Evolutionary conservation across 164 flowering plant species (phyloP).

Genomic region (Paratinospora sagittata): DNA sequence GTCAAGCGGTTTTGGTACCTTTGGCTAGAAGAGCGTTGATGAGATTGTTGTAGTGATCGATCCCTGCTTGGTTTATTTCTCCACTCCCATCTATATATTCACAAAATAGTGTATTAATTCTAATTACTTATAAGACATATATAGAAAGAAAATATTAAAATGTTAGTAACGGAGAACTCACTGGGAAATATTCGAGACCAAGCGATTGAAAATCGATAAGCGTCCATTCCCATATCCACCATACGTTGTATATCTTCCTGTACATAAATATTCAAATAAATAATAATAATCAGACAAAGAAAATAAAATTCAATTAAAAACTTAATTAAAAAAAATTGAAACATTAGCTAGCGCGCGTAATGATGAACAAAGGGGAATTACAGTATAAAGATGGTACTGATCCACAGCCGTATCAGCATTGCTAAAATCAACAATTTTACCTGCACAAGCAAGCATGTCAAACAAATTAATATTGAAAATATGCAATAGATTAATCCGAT

Average conservation of each 20-base stretch:
- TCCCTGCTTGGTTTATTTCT: slow-evolving; percentile 71
- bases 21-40: slow-evolving; percentile 74
- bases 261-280: background rate
- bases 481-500: too few species aligned
- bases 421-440: slow-evolving; percentile 60
- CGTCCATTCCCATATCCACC: slow-evolving; percentile 86
- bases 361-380: slow-evolving; percentile 16
- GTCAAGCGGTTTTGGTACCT: slow-evolving; percentile 31
- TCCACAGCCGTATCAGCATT: slow-evolving; percentile 80
- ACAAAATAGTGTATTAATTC: background rate
- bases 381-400: slow-evolving; percentile 64
- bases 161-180: slow-evolving; percentile 15
- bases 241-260: slow-evolving; percentile 72
- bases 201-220: slow-evolving; percentile 72
- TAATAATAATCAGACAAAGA: background rate
- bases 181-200: slow-evolving; percentile 88
- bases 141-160: too few species aligned
- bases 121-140: too few species aligned
- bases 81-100: slow-evolving; percentile 68
- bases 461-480: background rate
- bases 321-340: too few species aligned
- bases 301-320: background rate
- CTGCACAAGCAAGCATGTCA: slow-evolving; percentile 27
- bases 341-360: too few species aligned
- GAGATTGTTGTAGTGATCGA: slow-evolving; percentile 76